These are phyloP conservation scores for Cenococcum geophilum DNA, from an alignment of 495 filamentous ascomycete species.

Conservation along the genomic window DNA sequence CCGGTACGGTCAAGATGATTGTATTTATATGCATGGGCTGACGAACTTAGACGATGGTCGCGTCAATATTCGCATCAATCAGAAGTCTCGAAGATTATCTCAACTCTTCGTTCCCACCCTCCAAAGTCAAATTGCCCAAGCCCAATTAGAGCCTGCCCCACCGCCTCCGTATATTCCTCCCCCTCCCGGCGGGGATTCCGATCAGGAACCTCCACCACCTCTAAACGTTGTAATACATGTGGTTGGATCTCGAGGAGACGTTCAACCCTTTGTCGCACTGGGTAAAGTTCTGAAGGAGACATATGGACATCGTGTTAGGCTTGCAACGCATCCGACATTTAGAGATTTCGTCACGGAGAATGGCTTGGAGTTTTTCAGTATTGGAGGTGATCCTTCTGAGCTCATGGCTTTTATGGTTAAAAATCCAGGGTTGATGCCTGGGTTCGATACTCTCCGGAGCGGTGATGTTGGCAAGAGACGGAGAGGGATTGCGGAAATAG, in stretches of 20 bases:
- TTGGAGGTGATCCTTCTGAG: constrained; percentile 57
- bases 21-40: not conserved
- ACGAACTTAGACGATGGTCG: constrained; percentile 56
- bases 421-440: constrained; percentile 43
- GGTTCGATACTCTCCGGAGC: constrained; percentile 38
- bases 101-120: constrained; percentile 61
- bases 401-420: constrained; percentile 55
- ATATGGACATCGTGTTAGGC: constrained; percentile 49
- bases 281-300: constrained; percentile 46
- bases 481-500: constrained; percentile 50
- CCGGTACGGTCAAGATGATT: constrained; percentile 30
- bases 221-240: constrained; percentile 52
- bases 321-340: constrained; percentile 60
- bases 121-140: constrained; percentile 48
- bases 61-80: constrained; percentile 67
- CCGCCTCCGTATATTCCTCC: constrained; percentile 58
- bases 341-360: constrained; percentile 50
- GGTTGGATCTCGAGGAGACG: constrained; percentile 50
- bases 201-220: constrained; percentile 46
- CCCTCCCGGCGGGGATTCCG: constrained; percentile 53
- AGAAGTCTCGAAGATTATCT: constrained; percentile 57
- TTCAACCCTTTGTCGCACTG: constrained; percentile 51
- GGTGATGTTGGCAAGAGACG: constrained; percentile 40
- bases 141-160: constrained; percentile 42
- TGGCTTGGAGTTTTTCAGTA: constrained; percentile 57